Percentiles rank a stretch among this genome's conserved stretches.
Evolutionary conservation across 2,329 filamentous ascomycete species (phyloP).

Genomic region (Venturia aucupariae): DNA sequence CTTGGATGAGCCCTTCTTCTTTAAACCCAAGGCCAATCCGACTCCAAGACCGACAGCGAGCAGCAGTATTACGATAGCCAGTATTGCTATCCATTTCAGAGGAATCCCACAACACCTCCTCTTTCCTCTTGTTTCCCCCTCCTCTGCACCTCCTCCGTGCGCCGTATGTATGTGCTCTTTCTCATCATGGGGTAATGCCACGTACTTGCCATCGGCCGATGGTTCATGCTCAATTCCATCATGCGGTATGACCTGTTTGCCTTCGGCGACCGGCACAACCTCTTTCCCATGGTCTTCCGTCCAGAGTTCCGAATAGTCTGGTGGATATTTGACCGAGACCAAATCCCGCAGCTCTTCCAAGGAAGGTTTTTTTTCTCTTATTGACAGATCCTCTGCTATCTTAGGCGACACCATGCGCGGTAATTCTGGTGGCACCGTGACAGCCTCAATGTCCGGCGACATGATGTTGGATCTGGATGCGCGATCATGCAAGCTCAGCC

Average conservation of each 20-base stretch:
- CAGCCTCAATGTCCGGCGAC: background rate
- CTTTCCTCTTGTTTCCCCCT: background rate
- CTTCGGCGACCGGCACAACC: conserved; percentile 9
- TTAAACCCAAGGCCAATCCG: background rate
- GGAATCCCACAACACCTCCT: background rate
- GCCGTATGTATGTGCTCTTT: background rate
- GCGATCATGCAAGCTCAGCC: background rate
- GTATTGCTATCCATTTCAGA: background rate
- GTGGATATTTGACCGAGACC: background rate
- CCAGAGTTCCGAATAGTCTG: background rate
- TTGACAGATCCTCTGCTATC: background rate
- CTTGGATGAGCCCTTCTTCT: background rate
- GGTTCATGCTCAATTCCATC: conserved; percentile 3
- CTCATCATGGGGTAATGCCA: background rate
- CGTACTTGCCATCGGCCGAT: conserved; percentile 1
- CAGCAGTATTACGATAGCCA: background rate
- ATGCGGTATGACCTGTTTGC: conserved; percentile 3
- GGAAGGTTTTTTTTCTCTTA: background rate
- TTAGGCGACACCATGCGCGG: background rate
- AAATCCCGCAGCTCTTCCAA: background rate
- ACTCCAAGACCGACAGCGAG: background rate
- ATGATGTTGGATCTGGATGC: background rate
- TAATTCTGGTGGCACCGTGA: background rate
- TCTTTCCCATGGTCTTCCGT: conserved; percentile 7
- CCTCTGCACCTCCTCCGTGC: background rate